phyloP scores from a whole-genome alignment of 441 rosid genomes.

The Brassica hybrid region DNA sequence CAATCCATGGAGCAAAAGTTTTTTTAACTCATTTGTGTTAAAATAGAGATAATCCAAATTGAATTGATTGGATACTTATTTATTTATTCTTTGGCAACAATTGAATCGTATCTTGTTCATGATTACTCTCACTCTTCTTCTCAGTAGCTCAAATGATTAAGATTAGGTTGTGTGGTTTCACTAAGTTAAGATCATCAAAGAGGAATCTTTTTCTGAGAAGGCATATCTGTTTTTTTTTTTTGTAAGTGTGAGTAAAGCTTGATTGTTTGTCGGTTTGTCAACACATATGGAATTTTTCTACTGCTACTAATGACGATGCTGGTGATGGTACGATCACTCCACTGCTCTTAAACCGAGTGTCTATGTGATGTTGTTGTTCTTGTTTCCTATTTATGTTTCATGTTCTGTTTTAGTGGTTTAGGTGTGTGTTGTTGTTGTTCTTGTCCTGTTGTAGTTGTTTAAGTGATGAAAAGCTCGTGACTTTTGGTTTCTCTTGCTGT shows the following conservation, averaged over 20 bases:
- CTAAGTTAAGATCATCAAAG: background rate
- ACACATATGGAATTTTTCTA: background rate
- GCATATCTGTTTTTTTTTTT: background rate
- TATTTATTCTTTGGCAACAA: background rate
- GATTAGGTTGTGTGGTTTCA: background rate
- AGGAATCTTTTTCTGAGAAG: constrained; percentile 6
- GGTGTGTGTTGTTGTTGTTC: too few species aligned
- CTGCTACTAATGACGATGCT: too few species aligned
- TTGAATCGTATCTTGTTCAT: background rate
- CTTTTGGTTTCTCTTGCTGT: too few species aligned
- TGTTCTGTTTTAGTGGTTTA: too few species aligned
- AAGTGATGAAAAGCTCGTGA: too few species aligned
- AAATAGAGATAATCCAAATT: background rate
- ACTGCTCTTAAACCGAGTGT: too few species aligned
- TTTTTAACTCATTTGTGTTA: background rate
- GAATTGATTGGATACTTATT: background rate
- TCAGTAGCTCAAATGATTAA: constrained; percentile 18
- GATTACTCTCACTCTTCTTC: background rate
- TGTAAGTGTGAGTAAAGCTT: background rate
- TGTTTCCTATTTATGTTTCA: too few species aligned
- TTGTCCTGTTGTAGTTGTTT: too few species aligned
- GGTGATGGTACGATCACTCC: too few species aligned
- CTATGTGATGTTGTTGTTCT: too few species aligned
- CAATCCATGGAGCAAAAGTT: constrained; percentile 82
- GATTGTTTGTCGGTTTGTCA: background rate